Percentiles rank a stretch among this genome's conserved stretches.
Conservation (phyloP, 2,329 filamentous ascomycete species). For the Drechslera avenae region DNA sequence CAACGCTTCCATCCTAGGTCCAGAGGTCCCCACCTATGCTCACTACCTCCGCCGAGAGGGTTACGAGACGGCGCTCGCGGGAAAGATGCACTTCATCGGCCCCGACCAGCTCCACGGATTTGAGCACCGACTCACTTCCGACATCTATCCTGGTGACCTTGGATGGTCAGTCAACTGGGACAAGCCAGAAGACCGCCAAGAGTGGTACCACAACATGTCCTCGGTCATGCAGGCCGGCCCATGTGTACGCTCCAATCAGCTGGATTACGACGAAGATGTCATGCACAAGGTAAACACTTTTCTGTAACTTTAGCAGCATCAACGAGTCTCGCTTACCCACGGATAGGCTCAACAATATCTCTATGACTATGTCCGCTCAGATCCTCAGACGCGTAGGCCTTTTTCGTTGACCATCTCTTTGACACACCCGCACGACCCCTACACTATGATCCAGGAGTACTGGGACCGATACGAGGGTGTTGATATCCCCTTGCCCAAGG, state of each 20-base stretch:
- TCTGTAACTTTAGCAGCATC: not conserved
- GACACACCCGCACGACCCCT: constrained; percentile 93
- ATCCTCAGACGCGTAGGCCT: constrained; percentile 68
- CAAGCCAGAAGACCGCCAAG: constrained; percentile 78
- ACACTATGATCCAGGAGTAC: constrained; percentile 90
- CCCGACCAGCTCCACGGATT: constrained; percentile 90
- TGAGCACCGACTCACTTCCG: constrained; percentile 82
- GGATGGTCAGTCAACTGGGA: constrained; percentile 98
- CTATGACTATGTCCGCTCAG: constrained; percentile 86
- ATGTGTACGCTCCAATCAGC: constrained; percentile 89
- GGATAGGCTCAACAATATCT: constrained; percentile 78
- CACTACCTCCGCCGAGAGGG: constrained; percentile 85
- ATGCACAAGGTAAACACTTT: constrained; percentile 69
- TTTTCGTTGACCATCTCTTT: constrained; percentile 91
- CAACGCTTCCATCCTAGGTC: constrained; percentile 83
- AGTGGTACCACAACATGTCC: constrained; percentile 94
- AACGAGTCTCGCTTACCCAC: constrained; percentile 10
- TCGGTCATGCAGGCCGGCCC: constrained; percentile 89
- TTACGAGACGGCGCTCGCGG: constrained; percentile 88
- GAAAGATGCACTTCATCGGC: constrained; percentile 97
- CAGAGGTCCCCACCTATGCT: constrained; percentile 87
- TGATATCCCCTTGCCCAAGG: constrained; percentile 81
- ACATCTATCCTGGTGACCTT: constrained; percentile 94
- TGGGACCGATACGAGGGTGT: constrained; percentile 92
- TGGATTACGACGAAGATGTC: constrained; percentile 95